phyloP scores from a whole-genome alignment of 192 early-diverging fungal genomes.

The Gamsiella multidivaricata region DNA sequence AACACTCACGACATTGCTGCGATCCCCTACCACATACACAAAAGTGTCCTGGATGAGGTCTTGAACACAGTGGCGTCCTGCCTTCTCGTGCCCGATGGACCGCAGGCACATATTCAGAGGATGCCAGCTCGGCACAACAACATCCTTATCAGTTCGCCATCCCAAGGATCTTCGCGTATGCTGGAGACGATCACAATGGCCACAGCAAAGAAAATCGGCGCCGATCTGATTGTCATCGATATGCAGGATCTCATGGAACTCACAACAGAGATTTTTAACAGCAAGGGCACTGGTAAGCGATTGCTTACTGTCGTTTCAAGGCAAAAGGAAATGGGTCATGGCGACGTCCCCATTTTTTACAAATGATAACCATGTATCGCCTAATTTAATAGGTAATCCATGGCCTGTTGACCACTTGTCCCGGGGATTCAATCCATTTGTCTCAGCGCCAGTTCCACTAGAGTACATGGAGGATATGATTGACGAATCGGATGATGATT shows the following conservation, averaged over 20 bases:
- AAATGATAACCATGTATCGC: not conserved
- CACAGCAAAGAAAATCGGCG: constrained; percentile 58
- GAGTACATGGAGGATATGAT: constrained; percentile 18
- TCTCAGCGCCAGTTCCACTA: constrained; percentile 27
- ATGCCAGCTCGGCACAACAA: constrained; percentile 55
- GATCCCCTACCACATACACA: constrained; percentile 36
- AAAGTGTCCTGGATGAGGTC: constrained; percentile 19
- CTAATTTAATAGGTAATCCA: constrained; percentile 24
- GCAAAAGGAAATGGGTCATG: not conserved
- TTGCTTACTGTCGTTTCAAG: not conserved
- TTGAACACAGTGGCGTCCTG: constrained; percentile 41
- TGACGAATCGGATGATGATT: constrained; percentile 29
- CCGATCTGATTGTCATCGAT: constrained; percentile 73
- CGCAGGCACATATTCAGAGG: constrained; percentile 21
- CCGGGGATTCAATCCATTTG: constrained; percentile 47
- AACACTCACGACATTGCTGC: constrained; percentile 7
- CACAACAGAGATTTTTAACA: constrained; percentile 57
- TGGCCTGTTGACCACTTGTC: constrained; percentile 44
- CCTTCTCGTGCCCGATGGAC: constrained; percentile 13
- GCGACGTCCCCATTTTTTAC: no score
- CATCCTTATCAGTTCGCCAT: constrained; percentile 51
- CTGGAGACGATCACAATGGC: constrained; percentile 56
- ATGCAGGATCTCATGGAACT: constrained; percentile 66
- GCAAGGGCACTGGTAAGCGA: constrained; percentile 25
- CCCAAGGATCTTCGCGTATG: constrained; percentile 55